phyloP scores from a whole-genome alignment of 1,284 basidiomycete species.

The Cerrena zonata region DNA sequence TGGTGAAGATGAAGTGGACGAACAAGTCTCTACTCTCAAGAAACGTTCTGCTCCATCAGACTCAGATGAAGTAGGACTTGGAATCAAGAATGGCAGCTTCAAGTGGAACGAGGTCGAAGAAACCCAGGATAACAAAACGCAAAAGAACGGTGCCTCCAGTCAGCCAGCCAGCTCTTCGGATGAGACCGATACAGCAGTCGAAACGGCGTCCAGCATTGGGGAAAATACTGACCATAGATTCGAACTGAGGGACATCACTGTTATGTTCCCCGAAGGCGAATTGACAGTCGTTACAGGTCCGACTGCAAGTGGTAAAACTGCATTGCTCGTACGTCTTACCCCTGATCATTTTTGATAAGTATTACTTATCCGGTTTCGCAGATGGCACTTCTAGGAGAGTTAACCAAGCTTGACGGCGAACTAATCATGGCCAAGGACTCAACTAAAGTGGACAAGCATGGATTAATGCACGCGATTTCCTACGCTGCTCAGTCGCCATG shows the following conservation, averaged over 20 bases:
- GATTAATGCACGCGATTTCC: slow-evolving; percentile 70
- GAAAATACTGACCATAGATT: slow-evolving; percentile 42
- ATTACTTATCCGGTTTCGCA: slow-evolving; percentile 17
- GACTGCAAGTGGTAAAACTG: slow-evolving; percentile 78
- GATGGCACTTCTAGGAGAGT: slow-evolving; percentile 64
- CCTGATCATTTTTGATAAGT: slow-evolving; percentile 10
- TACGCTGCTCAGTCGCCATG: slow-evolving; percentile 83
- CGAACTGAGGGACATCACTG: slow-evolving; percentile 57
- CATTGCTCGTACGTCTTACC: slow-evolving; percentile 48
- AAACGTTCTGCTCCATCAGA: slow-evolving; percentile 20
- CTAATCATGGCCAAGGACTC: slow-evolving; percentile 63
- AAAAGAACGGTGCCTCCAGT: slow-evolving; percentile 10
- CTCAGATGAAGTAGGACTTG: slow-evolving; percentile 38
- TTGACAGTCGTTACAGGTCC: slow-evolving; percentile 65
- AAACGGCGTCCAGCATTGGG: slow-evolving; percentile 13
- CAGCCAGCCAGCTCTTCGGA: slow-evolving; percentile 9
- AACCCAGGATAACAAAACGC: slow-evolving; percentile 26
- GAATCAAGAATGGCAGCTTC: slow-evolving; percentile 60
- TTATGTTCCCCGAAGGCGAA: slow-evolving; percentile 67
- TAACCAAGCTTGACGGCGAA: slow-evolving; percentile 47
- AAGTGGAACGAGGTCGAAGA: slow-evolving; percentile 64
- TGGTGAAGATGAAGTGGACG: slow-evolving; percentile 67
- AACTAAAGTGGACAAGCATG: slow-evolving; percentile 52
- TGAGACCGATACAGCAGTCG: slow-evolving; percentile 19
- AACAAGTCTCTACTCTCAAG: slow-evolving; percentile 35